phyloP scores from a whole-genome alignment of 805 yeast genomes.

The Metschnikowia baotianmanensis region DNA sequence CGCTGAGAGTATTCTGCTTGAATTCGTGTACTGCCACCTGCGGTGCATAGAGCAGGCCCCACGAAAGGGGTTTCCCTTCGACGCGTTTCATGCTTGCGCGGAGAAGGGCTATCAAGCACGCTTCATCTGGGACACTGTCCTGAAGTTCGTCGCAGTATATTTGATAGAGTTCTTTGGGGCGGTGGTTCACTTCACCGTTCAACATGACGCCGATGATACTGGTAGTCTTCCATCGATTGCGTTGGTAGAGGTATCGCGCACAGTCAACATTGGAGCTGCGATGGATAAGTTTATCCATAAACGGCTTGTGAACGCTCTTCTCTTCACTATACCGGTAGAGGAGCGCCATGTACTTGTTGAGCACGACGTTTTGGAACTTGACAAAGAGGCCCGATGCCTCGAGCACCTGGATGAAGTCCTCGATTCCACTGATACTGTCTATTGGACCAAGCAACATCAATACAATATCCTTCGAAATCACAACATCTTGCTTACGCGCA shows the following conservation, averaged over 20 bases:
- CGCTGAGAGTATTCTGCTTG: conserved; percentile 34
- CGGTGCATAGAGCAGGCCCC: conserved; percentile 55
- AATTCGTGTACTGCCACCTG: conserved; percentile 62
- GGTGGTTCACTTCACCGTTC: conserved; percentile 32
- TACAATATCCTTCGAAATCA: conserved; percentile 35
- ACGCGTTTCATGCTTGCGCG: conserved; percentile 40
- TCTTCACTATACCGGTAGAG: conserved; percentile 16
- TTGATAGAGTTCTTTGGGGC: conserved; percentile 28
- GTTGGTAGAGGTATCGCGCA: conserved; percentile 30
- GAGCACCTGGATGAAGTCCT: conserved; percentile 20
- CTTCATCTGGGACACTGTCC: conserved; percentile 26
- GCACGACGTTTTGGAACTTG: conserved; percentile 20
- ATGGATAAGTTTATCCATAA: conserved; percentile 10
- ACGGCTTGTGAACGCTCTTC: conserved; percentile 15
- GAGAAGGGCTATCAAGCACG: conserved; percentile 44
- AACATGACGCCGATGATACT: conserved; percentile 34
- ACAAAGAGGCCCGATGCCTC: conserved; percentile 11
- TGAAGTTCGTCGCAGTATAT: conserved; percentile 29
- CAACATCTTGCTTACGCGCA: conserved; percentile 18
- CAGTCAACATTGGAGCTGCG: conserved; percentile 15
- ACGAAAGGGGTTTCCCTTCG: conserved; percentile 26
- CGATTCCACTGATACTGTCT: conserved; percentile 23
- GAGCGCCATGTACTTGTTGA: conserved; percentile 29
- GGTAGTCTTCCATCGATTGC: conserved; percentile 24
- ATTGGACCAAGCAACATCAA: conserved; percentile 31